Evolutionary conservation across 1,139 yeast genomes (phyloP).

Genomic region (Nakaseomyces nivariensis): DNA sequence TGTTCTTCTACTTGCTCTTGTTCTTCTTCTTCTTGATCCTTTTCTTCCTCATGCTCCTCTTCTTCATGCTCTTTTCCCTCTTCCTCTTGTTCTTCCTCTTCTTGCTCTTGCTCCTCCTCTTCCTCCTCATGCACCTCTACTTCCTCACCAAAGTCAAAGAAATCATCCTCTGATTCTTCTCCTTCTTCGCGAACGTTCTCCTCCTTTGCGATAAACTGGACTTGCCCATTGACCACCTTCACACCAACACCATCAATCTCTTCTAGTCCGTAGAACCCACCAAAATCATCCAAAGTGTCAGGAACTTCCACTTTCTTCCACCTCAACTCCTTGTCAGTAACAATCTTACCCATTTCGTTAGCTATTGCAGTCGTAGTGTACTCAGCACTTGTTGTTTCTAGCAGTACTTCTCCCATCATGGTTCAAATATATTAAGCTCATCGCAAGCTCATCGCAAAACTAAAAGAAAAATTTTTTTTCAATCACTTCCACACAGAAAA

Average conservation of each 20-base stretch:
- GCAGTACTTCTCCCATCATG: no score
- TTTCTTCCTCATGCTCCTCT: slow-evolving; percentile 10
- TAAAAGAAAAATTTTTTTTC: no score
- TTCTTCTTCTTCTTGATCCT: slow-evolving; percentile 12
- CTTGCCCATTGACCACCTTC: slow-evolving; percentile 49
- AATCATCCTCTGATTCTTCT: slow-evolving; percentile 5
- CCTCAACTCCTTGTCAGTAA: slow-evolving; percentile 37
- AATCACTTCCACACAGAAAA: no score
- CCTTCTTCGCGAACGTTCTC: slow-evolving; percentile 19
- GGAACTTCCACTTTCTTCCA: slow-evolving; percentile 85
- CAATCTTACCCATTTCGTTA: slow-evolving; percentile 15
- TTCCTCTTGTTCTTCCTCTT: not conserved
- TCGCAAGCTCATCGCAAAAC: not conserved
- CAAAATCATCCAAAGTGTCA: slow-evolving; percentile 75
- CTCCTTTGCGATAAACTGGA: slow-evolving; percentile 50
- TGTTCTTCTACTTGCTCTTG: slow-evolving; percentile 10
- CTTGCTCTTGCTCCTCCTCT: not conserved
- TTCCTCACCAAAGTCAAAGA: slow-evolving; percentile 3
- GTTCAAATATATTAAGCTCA: no score
- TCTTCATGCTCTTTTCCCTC: slow-evolving; percentile 11
- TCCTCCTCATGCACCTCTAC: not conserved
- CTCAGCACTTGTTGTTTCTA: no score
- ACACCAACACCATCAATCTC: slow-evolving; percentile 91
- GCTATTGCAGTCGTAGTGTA: no score
- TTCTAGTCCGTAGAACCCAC: slow-evolving; percentile 85